Base-by-base conservation (phyloP, 1,139 yeast genomes). In the Taphrina pruni region DNA sequence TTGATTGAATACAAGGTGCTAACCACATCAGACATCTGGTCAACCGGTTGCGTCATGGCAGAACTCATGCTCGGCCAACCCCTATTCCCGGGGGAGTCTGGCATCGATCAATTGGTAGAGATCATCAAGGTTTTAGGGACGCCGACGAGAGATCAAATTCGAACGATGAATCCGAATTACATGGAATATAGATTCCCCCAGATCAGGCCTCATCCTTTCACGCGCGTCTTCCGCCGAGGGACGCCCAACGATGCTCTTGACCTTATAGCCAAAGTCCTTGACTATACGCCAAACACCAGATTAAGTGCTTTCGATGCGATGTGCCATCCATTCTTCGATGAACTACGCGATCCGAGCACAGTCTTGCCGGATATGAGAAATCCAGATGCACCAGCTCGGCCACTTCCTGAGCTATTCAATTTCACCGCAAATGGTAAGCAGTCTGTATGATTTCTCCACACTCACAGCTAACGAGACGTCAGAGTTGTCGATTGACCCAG, bases 21-120 rank as follows among this genome's bases (percentile, higher is more conserved):
- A 11, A 45, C n/a, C 8, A 14, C 20, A 11, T 9, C 54, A 66
- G 99, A 94, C 78, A 87, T 94, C 69, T 94, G 99, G 99, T 90
- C 97, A 21, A 93, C 97, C 12, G 97, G 97, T 26, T 94, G 99
- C 81, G 99, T 94, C 50, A 92, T 94, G 91, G 98, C 98, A 4
- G 99, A 94, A 80, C 82, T 94, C 76, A 86, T 93, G 74, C 84
- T 94, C 70, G 98, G 99, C 9, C 97, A 92, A 78, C 99, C 99
- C 6, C 82, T 94, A 73, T 94, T 94, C 81, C 99, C 99, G 9
- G 99, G 99, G 66, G 98, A 94, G 78, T 88, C 94, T 71, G 98
- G 99, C 62, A 93, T 94, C 72, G 99, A 94, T 79, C 99, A 94
- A 79, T 84, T 94, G 76, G 99, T 94, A 36, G 99, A 94, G 79